Percentiles rank a stretch among this genome's conserved stretches.
Evolutionary conservation across 306 rosid genomes (phyloP).

Genomic region (Quercus engelmannii): DNA sequence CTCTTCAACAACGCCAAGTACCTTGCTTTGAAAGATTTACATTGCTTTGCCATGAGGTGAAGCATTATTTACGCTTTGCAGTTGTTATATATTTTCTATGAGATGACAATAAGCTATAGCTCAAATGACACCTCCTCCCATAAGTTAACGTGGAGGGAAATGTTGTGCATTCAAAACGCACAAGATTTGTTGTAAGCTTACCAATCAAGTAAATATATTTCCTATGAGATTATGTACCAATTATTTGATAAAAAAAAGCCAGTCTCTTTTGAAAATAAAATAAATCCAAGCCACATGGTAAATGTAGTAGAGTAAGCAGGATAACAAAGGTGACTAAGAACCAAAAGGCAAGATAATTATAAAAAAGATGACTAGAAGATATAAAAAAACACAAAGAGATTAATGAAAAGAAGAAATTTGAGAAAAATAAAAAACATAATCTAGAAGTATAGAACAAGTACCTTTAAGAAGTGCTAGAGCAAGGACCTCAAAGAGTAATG

Average conservation of each 20-base stretch:
- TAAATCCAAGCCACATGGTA: background rate
- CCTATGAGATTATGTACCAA: too few species aligned
- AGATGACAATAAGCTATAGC: too few species aligned
- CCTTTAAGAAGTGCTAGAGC: conserved; percentile 70
- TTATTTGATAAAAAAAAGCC: background rate
- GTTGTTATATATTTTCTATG: too few species aligned
- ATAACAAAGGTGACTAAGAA: background rate
- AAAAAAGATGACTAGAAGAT: conserved; percentile 13
- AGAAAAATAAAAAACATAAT: background rate
- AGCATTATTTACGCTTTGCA: too few species aligned
- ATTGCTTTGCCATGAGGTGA: too few species aligned
- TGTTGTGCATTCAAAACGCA: too few species aligned
- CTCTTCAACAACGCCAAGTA: too few species aligned
- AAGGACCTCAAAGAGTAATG: conserved; percentile 72
- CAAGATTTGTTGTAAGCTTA: too few species aligned
- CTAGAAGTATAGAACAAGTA: conserved; percentile 27
- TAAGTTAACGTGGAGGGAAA: too few species aligned
- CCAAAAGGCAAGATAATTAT: conserved; percentile 5
- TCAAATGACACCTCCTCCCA: too few species aligned
- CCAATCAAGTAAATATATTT: too few species aligned
- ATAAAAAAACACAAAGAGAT: conserved; percentile 1
- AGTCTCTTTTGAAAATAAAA: background rate
- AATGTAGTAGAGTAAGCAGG: background rate
- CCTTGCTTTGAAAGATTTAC: too few species aligned
- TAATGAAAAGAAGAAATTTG: background rate